phyloP scores from a whole-genome alignment of 352 stramenopile genomes.

The Globisporangium viniferum region DNA sequence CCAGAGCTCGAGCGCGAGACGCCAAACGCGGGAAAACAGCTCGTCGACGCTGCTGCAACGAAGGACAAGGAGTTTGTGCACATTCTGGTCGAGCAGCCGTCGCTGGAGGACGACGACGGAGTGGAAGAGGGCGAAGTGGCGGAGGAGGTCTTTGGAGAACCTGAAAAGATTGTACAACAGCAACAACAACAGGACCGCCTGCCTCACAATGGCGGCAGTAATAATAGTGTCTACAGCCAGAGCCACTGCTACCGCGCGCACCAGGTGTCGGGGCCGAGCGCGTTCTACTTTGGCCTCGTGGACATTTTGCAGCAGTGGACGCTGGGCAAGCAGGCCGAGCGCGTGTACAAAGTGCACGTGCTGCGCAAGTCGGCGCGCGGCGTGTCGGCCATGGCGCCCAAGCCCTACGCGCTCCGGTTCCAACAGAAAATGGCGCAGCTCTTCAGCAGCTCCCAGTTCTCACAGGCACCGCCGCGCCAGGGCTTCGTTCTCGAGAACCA shows the following conservation, averaged over 20 bases:
- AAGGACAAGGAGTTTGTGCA: slow-evolving; percentile 40
- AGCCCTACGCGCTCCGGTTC: slow-evolving; percentile 71
- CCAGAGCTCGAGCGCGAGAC: slow-evolving; percentile 13
- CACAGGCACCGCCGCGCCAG: not conserved
- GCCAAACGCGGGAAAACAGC: not conserved
- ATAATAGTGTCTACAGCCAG: not conserved
- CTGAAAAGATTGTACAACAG: slow-evolving; percentile 2
- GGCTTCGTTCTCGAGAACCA: not conserved
- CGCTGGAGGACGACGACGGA: not conserved
- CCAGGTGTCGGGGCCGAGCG: slow-evolving; percentile 79
- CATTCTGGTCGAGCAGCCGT: slow-evolving; percentile 18
- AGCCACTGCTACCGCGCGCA: slow-evolving; percentile 64
- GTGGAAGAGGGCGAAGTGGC: slow-evolving; percentile 6
- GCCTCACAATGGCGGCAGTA: too few relatives aligned
- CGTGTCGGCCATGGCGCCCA: slow-evolving; percentile 69
- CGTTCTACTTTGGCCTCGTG: slow-evolving; percentile 89
- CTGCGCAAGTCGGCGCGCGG: slow-evolving; percentile 68
- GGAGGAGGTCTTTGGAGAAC: slow-evolving; percentile 4
- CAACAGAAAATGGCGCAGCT: slow-evolving; percentile 85
- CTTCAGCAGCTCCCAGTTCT: slow-evolving; percentile 40
- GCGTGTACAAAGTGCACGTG: slow-evolving; percentile 81
- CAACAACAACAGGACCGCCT: not conserved
- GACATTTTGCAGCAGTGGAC: slow-evolving; percentile 90
- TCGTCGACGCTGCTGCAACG: not conserved
- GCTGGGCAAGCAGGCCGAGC: slow-evolving; percentile 70